Base-by-base conservation (phyloP, 1,284 basidiomycete genomes). In the Irpex lacteus region DNA sequence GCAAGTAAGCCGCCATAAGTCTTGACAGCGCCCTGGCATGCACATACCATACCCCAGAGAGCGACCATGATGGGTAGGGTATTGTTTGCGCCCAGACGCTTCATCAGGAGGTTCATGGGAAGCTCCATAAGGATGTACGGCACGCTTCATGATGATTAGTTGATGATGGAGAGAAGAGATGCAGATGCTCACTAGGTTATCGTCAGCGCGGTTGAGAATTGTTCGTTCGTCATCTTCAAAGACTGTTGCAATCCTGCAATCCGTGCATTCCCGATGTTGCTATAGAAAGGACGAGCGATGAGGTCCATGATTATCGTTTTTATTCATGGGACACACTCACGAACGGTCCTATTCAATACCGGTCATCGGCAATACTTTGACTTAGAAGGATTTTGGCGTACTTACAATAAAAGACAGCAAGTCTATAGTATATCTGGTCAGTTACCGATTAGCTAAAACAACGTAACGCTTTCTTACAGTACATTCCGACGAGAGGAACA, bases 1-100 rank as follows among this genome's bases (percentile, higher is more conserved):
- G 70, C 72, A 34, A 74, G 57, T 0, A 75, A 64, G 11, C 72
- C 71, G 0, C 55, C 40, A 53, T 72, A 74, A 9, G 63, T 67
- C 13, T 65, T 64, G 11, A 73, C 71, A 21, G 54, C 32, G 70
- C 63, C 26, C 73, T 72, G 67, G 50, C 68, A 60, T 5, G 65
- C 60, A 1, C 64, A 67, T 5, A 65, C 68, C 13, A 71, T 62
- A 15, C 71, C 72, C 72, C 72, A 74, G 3, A 68, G 44, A 4
- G 62, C 64, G 5, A 73, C 66, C 53, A 67, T 67, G 13, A 59
- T 11, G 7, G 66, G 66, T 7, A 67, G 61, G 15, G 57, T 58
- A 44, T 63, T 40, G 49, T 66, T 67, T 19, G 66, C 36, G 8
- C 66, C 64, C 19, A 67, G 32, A 34, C 60, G 57, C 67, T 59